Percentiles rank a stretch among this genome's conserved stretches.
phyloP scores from a whole-genome alignment of 805 yeast species.

The Candida manassasensis region DNA sequence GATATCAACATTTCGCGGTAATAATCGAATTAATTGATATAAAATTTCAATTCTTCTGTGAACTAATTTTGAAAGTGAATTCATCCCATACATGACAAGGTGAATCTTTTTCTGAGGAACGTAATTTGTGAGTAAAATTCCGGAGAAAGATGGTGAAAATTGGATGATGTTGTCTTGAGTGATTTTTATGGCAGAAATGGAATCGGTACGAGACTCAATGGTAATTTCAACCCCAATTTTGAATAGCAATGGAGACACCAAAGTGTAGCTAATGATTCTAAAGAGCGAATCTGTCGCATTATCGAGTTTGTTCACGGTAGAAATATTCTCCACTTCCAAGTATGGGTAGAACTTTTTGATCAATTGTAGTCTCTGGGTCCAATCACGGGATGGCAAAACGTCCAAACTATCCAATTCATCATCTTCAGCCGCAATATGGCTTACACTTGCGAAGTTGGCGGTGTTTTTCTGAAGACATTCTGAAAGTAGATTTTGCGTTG shows the following conservation, averaged over 20 bases:
- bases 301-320: slow-evolving; percentile 9
- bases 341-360: slow-evolving; percentile 23
- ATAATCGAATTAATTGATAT: slow-evolving; percentile 17
- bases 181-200: slow-evolving; percentile 7
- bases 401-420: slow-evolving; percentile 21
- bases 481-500: slow-evolving; percentile 13
- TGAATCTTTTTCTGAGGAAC: slow-evolving; percentile 23
- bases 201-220: slow-evolving; percentile 13
- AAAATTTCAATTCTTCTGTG: slow-evolving; percentile 19
- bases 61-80: slow-evolving; percentile 24
- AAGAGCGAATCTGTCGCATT: slow-evolving; percentile 6
- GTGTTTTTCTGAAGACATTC: slow-evolving; percentile 18
- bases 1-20: slow-evolving; percentile 13
- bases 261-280: slow-evolving; percentile 13
- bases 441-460: slow-evolving; percentile 8
- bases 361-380: slow-evolving; percentile 22
- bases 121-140: slow-evolving; percentile 19
- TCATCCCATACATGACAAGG: slow-evolving; percentile 26
- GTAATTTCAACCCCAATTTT: slow-evolving; percentile 13
- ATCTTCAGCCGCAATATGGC: slow-evolving; percentile 16
- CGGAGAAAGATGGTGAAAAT: slow-evolving; percentile 20
- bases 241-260: slow-evolving; percentile 20
- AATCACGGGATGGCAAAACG: slow-evolving; percentile 33
- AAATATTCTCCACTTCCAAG: slow-evolving; percentile 16
- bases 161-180: slow-evolving; percentile 12